phyloP scores from a whole-genome alignment of 768 basidiomycete genomes.

The Glaciozyma antarctica region DNA sequence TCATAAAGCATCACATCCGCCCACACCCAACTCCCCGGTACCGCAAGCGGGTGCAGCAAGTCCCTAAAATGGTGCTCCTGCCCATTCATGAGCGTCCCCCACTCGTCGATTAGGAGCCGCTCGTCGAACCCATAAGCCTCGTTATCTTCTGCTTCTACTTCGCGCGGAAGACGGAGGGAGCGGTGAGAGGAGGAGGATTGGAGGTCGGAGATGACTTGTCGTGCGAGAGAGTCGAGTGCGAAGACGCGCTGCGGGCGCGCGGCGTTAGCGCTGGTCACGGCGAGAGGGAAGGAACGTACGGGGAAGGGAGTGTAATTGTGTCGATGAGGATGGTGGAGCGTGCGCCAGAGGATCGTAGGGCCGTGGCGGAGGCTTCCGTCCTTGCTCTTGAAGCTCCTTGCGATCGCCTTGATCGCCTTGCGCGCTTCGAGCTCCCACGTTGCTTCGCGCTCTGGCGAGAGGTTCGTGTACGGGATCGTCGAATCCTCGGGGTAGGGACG shows the following conservation, averaged over 20 bases:
- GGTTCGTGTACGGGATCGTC: conserved; percentile 27
- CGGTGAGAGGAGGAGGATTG: not conserved
- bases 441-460: conserved; percentile 12
- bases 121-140: conserved; percentile 20
- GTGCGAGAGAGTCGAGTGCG: conserved; percentile 25
- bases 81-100: conserved; percentile 21
- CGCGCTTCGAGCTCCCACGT: conserved; percentile 28
- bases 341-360: conserved; percentile 25
- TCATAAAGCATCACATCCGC: conserved; percentile 30
- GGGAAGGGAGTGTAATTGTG: conserved; percentile 32
- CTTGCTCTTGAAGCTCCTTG: conserved; percentile 13
- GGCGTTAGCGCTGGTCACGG: not conserved
- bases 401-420: conserved; percentile 21
- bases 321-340: conserved; percentile 27
- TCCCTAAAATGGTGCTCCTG: conserved; percentile 31
- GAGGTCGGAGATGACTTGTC: conserved; percentile 29
- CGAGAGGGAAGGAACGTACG: not conserved
- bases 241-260: conserved; percentile 18
- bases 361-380: conserved; percentile 22
- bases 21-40: conserved; percentile 30
- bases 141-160: not conserved
- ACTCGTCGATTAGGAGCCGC: conserved; percentile 22
- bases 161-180: not conserved
- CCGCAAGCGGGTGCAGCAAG: conserved; percentile 26
- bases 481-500: conserved; percentile 31